Evolutionary conservation across 495 filamentous ascomycete species (phyloP), one percentile per base, ranked within the genome.

Genomic region (Beverwykella pulmonaria): DNA sequence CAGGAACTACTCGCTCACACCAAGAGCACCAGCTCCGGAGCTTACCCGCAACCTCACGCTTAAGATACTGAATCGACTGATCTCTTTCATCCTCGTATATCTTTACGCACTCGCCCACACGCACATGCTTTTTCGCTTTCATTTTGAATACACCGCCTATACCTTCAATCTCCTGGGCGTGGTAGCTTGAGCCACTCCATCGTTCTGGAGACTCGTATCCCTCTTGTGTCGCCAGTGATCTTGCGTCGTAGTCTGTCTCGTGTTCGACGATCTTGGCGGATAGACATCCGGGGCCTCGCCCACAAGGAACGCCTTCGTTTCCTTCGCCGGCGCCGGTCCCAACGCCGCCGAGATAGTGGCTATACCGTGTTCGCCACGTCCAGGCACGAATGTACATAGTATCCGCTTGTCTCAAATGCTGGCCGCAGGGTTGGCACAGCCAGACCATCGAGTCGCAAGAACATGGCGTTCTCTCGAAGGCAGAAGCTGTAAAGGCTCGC

Each of bases 311-410:
- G 44, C 92, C 92, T 65, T 93, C 88, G 71, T 90, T 86, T 59
- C 92, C 92, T 71, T 95, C 92, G 46, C 92, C 91, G 52, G 94
- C 93, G 17, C 92, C 92, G 1, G 89, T 92, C 2, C 92, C 91
- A 0, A 95, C 78, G 0, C 91, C 91, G 36, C 91, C 90, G 0
- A 92, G 88, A 30, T 86, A 87, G 20, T 87, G 86, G 50, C 87
- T 86, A 77, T 95, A 97, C n/a, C 89, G 84, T 23, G 86, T 91
- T 20, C 92, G 88, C 92, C 92, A 96, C 22, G 81, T 86, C 92
- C 92, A 96, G 36, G 92, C 88, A 36, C 89, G 87, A 41, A 83
- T 79, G 76, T 97, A 96, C 29, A 87, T 88, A 15, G 82, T 83
- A 72, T 97, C 92, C 19, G 83, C 82, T 46, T 80, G 83, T 25